These are phyloP conservation scores for Cercospora janseana DNA, from an alignment of 2,329 filamentous ascomycete species.

Conservation along the genomic window DNA sequence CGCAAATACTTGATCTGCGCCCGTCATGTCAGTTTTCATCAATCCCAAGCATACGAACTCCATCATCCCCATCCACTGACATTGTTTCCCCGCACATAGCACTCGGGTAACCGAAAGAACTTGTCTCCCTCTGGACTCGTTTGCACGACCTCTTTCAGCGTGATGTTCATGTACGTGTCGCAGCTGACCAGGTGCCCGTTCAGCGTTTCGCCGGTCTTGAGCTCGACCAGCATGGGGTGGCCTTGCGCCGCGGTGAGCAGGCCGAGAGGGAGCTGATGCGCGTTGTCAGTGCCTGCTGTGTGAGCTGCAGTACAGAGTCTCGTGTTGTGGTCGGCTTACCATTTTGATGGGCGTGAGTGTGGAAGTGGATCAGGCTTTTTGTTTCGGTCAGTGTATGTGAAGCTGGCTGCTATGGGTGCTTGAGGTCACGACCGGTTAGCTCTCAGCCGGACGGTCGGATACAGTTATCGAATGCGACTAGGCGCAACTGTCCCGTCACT, in stretches of 20 bases:
- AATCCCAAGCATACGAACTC: conserved; percentile 13
- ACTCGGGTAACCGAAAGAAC: conserved; percentile 87
- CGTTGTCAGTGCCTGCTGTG: conserved; percentile 31
- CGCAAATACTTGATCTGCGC: conserved; percentile 93
- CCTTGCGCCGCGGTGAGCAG: conserved; percentile 94
- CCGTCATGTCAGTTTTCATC: not conserved
- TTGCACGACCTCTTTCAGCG: conserved; percentile 93
- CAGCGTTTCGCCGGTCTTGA: conserved; percentile 95
- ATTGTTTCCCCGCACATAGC: conserved; percentile 96
- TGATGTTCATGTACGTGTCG: conserved; percentile 99
- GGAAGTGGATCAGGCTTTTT: not conserved
- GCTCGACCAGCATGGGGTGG: conserved; percentile 95
- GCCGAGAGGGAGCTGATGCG: conserved; percentile 62
- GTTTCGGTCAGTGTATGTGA: not conserved
- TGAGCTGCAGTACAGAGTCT: conserved; percentile 8
- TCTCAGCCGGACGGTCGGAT: not conserved
- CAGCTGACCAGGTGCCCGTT: conserved; percentile 95
- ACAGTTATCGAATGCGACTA: too few relatives aligned
- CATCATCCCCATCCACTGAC: conserved; percentile 51
- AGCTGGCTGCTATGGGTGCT: not conserved
- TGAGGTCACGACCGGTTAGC: not conserved
- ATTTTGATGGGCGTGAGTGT: conserved; percentile 3
- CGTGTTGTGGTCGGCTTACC: not conserved
- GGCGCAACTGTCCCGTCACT: too few relatives aligned
- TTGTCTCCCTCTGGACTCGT: conserved; percentile 93